phyloP scores from a whole-genome alignment of 805 yeast species.

The Teunomyces gatunensis region DNA sequence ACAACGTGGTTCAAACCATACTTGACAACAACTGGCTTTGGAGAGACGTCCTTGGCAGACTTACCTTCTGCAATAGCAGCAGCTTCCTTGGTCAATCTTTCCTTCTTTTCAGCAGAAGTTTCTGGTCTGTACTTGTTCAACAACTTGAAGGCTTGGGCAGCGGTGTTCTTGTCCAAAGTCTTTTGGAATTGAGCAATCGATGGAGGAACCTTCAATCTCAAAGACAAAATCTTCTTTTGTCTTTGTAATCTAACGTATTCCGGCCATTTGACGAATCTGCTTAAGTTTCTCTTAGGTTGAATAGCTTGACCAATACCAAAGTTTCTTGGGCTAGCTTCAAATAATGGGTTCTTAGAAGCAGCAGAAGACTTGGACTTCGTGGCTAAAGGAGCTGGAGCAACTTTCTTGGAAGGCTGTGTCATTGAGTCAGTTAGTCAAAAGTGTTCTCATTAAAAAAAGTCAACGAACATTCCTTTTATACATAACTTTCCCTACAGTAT shows the following conservation, averaged over 20 bases:
- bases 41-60: constrained; percentile 93
- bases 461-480: constrained; percentile 14
- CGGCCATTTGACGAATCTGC: constrained; percentile 99
- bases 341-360: constrained; percentile 30
- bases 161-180: constrained; percentile 97
- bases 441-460: constrained; percentile 11
- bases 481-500: constrained; percentile 22
- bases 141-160: constrained; percentile 93
- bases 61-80: constrained; percentile 98
- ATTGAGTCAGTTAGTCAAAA: constrained; percentile 16
- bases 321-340: constrained; percentile 78
- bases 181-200: constrained; percentile 95
- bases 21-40: constrained; percentile 95
- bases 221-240: constrained; percentile 92
- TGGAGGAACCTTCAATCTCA: constrained; percentile 99
- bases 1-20: constrained; percentile 99
- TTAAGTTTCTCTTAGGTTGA: constrained; percentile 94
- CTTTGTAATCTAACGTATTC: constrained; percentile 97
- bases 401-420: constrained; percentile 34
- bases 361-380: constrained; percentile 29
- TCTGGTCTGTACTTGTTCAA: constrained; percentile 99
- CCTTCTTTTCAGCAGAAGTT: constrained; percentile 96
- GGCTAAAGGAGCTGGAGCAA: constrained; percentile 48
- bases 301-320: constrained; percentile 95
- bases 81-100: constrained; percentile 97